A percentile compares a stretch with the other conserved stretches of the same genome.
These are phyloP conservation scores for Setomelanomma holmii DNA, from an alignment of 2,329 filamentous ascomycete species.

Conservation along the genomic window DNA sequence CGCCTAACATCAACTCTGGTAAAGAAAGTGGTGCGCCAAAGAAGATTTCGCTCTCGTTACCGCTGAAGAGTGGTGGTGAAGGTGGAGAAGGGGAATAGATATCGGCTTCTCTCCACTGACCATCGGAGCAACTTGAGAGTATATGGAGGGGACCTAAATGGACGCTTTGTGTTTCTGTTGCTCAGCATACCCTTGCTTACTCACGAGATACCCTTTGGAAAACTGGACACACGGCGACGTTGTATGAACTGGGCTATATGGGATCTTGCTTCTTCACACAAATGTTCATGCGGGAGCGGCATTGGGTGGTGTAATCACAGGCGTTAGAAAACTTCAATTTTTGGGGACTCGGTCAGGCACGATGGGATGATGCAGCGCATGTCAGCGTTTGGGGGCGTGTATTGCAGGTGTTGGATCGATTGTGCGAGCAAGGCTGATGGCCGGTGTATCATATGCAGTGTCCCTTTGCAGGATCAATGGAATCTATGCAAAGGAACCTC, in stretches of 20 bases:
- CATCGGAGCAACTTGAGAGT: slow-evolving; percentile 7
- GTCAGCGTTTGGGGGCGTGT: slow-evolving; percentile 14
- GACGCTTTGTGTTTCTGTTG: slow-evolving; percentile 30
- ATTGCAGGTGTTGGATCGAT: slow-evolving; percentile 16
- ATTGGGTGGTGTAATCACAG: slow-evolving; percentile 38
- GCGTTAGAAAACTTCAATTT: slow-evolving; percentile 26
- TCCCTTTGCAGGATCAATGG: slow-evolving; percentile 13
- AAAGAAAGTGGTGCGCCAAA: slow-evolving; percentile 52
- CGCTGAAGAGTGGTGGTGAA: slow-evolving; percentile 47
- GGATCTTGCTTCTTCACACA: slow-evolving; percentile 25
- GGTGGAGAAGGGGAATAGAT: slow-evolving; percentile 40
- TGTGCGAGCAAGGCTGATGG: slow-evolving; percentile 16
- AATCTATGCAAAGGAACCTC: slow-evolving; percentile 7
- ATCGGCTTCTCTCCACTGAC: slow-evolving; percentile 1
- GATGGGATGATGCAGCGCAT: slow-evolving; percentile 23
- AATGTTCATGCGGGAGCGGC: slow-evolving; percentile 29
- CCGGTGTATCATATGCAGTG: slow-evolving; percentile 30
- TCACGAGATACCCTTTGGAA: slow-evolving; percentile 46
- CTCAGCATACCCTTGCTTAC: slow-evolving; percentile 31
- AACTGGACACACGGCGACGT: slow-evolving; percentile 32
- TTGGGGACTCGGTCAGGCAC: slow-evolving; percentile 11
- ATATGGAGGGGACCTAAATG: slow-evolving; percentile 15
- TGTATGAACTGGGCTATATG: slow-evolving; percentile 43
- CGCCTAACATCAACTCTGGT: slow-evolving; percentile 50
- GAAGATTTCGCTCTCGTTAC: slow-evolving; percentile 50